Evolutionary conservation across 1,139 yeast species (phyloP), one percentile per base, ranked within the genome.

Genomic region (Hanseniaspora uvarum): DNA sequence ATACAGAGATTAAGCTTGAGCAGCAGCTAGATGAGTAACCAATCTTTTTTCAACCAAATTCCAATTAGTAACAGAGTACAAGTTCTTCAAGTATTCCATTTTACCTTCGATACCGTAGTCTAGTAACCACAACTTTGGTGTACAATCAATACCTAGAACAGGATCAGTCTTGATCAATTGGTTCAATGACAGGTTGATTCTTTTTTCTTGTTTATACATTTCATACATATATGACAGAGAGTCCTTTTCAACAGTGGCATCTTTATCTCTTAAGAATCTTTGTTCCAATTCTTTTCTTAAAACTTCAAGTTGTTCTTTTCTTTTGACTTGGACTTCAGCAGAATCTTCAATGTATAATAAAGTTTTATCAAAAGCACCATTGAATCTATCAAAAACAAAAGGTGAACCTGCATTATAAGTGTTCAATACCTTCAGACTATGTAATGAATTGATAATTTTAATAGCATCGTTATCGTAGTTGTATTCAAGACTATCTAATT

Each of bases 61-160:
- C 94, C 94, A 84, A 65, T 84, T 82, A 54, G 83, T 77, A 60
- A 83, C 74, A 56, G 79, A 75, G 86, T 92, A 82, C 31, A 77
- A 76, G 60, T 82, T 81, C 59, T 82, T 81, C 62, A 84, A 71
- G 64, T 83, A 84, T 56, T 69, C 65, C 57, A 72, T 76, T 66
- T 84, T 84, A 55, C 94, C 94, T 65, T 74, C 83, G 4, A 81
- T 84, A 51, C 94, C 94, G 61, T 83, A 84, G 66, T 84, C 92
- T 57, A 77, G 68, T 54, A 83, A 68, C 70, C 81, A 84, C 55
- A 78, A 77, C 61, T 82, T 78, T 62, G 85, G 83, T 36, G 86
- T 80, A 10, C 80, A 83, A 65, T 84, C 89, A 52, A 84, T 74
- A 26, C 86, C 81, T 56, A 84, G 70, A 39, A 83, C 68, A 2